Evolutionary conservation across 371 early-diverging fungal genomes (phyloP).

Genomic region (Enteropsectra breve): DNA sequence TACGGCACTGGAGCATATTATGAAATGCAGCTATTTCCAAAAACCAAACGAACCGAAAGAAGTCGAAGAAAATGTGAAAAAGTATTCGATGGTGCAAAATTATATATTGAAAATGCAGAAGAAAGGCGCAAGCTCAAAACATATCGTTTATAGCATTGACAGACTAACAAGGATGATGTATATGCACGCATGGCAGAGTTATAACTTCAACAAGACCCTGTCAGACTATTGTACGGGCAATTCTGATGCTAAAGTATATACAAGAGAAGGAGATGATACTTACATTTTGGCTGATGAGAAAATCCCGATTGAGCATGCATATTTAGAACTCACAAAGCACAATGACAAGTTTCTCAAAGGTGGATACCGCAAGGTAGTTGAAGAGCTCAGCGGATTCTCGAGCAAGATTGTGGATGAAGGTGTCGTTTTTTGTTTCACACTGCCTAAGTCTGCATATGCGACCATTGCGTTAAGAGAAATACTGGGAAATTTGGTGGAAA

Average conservation of each 20-base stretch:
- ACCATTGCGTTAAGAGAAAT: slow-evolving; percentile 88
- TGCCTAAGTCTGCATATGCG: slow-evolving; percentile 76
- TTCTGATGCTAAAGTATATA: slow-evolving; percentile 68
- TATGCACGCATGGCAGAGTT: slow-evolving; percentile 87
- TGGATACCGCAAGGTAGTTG: slow-evolving; percentile 35
- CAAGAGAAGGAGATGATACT: slow-evolving; percentile 62
- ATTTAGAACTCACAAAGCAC: slow-evolving; percentile 8
- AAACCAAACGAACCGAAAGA: slow-evolving; percentile 19
- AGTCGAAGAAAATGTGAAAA: slow-evolving; percentile 10
- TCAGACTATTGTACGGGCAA: slow-evolving; percentile 71
- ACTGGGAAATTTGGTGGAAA: slow-evolving; percentile 62
- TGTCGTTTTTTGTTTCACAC: slow-evolving; percentile 67
- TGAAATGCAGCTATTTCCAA: slow-evolving; percentile 42
- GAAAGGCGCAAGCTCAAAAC: slow-evolving; percentile 30
- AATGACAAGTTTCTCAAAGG: slow-evolving; percentile 38
- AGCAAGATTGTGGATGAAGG: slow-evolving; percentile 14
- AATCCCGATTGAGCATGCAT: slow-evolving; percentile 56
- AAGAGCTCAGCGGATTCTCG: slow-evolving; percentile 8
- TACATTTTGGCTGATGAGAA: slow-evolving; percentile 64
- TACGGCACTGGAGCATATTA: slow-evolving; percentile 48
- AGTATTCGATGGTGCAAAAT: slow-evolving; percentile 28
- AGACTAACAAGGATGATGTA: slow-evolving; percentile 77
- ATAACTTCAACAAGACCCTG: slow-evolving; percentile 78
- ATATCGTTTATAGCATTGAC: slow-evolving; percentile 56
- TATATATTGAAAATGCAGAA: slow-evolving; percentile 34